These are phyloP conservation scores for Glonium stellatum DNA, from an alignment of 495 filamentous ascomycete species.

Conservation along the genomic window DNA sequence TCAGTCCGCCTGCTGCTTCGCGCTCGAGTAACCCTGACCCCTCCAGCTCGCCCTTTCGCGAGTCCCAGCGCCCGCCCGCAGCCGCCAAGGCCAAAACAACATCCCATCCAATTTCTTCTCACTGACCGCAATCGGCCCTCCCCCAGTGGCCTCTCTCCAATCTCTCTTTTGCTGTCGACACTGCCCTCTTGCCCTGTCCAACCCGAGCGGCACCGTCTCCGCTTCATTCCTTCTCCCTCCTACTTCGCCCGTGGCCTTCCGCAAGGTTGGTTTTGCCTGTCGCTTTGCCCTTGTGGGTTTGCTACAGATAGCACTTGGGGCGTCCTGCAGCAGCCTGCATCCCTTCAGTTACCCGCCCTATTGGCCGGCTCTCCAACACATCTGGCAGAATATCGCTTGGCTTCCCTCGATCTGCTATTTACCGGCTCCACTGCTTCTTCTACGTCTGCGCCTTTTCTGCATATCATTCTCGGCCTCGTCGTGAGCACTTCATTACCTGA, in stretches of 20 bases:
- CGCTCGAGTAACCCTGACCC: background rate
- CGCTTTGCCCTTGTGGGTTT: slow-evolving; percentile 4
- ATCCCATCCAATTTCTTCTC: background rate
- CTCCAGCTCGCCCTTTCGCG: background rate
- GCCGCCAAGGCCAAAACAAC: background rate
- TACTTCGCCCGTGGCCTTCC: background rate
- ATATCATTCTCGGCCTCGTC: slow-evolving; percentile 5
- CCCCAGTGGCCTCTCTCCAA: background rate
- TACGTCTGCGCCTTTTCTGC: background rate
- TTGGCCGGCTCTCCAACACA: background rate
- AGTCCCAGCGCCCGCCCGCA: background rate
- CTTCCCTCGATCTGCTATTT: background rate
- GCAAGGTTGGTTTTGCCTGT: background rate
- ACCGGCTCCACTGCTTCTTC: background rate
- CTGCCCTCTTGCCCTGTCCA: background rate
- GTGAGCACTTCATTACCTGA: background rate
- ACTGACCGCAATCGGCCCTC: background rate
- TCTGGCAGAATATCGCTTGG: slow-evolving; percentile 4
- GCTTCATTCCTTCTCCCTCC: background rate
- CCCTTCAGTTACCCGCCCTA: background rate
- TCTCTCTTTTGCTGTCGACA: too few relatives aligned
- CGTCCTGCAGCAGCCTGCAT: slow-evolving; percentile 4
- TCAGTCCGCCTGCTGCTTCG: background rate
- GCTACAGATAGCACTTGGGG: slow-evolving; percentile 3
- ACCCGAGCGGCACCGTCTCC: background rate